Evolutionary conservation across 345 rosid genomes (phyloP).

Genomic region (Mercurialis annua): DNA sequence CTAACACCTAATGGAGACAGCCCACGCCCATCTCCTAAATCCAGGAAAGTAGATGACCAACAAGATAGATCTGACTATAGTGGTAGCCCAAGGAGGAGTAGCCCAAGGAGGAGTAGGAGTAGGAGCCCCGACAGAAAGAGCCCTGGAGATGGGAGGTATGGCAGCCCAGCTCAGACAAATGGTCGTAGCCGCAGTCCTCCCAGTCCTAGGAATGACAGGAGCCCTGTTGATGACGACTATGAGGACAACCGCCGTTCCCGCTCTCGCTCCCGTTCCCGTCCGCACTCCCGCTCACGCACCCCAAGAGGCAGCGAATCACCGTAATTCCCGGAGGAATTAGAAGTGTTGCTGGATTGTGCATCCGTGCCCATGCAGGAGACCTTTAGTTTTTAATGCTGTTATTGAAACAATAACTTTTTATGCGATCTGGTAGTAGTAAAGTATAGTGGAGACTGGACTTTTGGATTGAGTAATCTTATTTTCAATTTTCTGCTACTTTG

Average conservation of each 20-base stretch:
- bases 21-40: slow-evolving; percentile 29
- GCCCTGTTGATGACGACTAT: slow-evolving; percentile 44
- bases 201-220: slow-evolving; percentile 46
- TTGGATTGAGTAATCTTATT: slow-evolving; percentile 1
- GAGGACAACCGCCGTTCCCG: slow-evolving; percentile 21
- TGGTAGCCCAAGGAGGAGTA: slow-evolving; percentile 36
- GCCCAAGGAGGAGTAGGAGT: slow-evolving; percentile 44
- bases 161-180: slow-evolving; percentile 53
- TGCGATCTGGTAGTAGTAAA: background rate
- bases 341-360: background rate
- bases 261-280: too few species aligned
- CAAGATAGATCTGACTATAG: slow-evolving; percentile 27
- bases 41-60: slow-evolving; percentile 21
- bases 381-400: background rate
- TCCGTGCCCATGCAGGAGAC: background rate
- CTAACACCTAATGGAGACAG: slow-evolving; percentile 44
- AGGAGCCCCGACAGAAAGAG: slow-evolving; percentile 44
- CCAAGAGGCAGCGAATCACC: slow-evolving; percentile 28
- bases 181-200: slow-evolving; percentile 46
- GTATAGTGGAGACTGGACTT: background rate
- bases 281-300: background rate
- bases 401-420: background rate
- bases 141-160: slow-evolving; percentile 35
- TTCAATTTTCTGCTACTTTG: background rate
- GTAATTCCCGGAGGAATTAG: background rate